Conservation (phyloP, 768 basidiomycete species). For the Psilocybe subaeruginosa region DNA sequence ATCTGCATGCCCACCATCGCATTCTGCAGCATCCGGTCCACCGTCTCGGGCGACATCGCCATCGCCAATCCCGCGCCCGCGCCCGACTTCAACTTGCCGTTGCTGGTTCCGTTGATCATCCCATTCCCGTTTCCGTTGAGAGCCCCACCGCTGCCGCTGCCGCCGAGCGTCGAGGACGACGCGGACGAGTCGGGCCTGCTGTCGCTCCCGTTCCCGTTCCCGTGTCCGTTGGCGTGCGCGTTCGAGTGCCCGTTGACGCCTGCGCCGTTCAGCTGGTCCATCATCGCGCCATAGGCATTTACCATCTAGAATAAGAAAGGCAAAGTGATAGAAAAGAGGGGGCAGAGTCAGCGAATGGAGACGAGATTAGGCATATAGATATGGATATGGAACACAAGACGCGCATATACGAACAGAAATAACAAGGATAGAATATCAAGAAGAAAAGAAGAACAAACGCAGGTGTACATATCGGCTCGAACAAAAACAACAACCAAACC, state of each 20-base stretch:
- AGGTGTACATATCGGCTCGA: background rate
- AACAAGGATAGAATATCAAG: background rate
- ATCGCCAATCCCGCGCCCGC: background rate
- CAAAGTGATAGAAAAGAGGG: background rate
- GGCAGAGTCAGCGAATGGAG: background rate
- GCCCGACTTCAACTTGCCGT: background rate
- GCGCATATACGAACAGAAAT: background rate
- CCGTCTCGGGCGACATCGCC: slow-evolving; percentile 29
- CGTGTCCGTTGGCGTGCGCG: background rate
- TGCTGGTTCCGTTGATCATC: background rate
- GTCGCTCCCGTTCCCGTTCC: slow-evolving; percentile 1
- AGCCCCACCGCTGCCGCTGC: background rate
- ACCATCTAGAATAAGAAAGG: background rate
- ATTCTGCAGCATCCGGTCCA: slow-evolving; percentile 46
- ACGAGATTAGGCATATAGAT: too few relatives aligned
- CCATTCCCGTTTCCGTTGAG: background rate
- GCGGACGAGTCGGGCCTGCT: slow-evolving; percentile 22
- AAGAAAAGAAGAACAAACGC: background rate
- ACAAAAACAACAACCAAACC: background rate
- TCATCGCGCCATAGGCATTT: slow-evolving; percentile 32
- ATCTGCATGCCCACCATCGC: slow-evolving; percentile 45
- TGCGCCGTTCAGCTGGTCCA: slow-evolving; percentile 22
- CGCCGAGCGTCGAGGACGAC: slow-evolving; percentile 14
- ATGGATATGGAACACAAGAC: background rate
- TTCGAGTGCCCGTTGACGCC: background rate